Conservation (phyloP, 2,329 filamentous ascomycete genomes). For the Colletotrichum echinochloae region DNA sequence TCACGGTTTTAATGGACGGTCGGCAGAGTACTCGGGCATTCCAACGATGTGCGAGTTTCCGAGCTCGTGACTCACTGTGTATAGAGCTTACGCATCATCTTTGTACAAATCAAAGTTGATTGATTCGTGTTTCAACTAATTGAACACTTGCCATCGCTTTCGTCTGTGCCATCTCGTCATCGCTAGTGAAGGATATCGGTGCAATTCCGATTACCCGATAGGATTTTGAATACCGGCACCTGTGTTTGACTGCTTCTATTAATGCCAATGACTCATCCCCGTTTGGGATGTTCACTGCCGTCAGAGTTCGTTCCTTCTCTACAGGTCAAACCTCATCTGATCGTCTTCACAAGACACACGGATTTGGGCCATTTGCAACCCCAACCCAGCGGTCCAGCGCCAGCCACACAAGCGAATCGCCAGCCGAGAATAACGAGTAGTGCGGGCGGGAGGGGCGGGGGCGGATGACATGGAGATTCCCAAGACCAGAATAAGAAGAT, state of each 20-base stretch:
- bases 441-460: background rate
- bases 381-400: background rate
- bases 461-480: background rate
- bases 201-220: too few species aligned
- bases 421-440: background rate
- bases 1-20: slow-evolving; percentile 29
- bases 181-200: background rate
- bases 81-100: slow-evolving; percentile 28
- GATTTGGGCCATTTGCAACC: background rate
- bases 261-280: background rate
- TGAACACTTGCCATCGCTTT: background rate
- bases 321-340: slow-evolving; percentile 24
- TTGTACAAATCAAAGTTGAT: slow-evolving; percentile 33
- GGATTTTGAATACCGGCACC: too few species aligned
- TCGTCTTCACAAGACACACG: background rate
- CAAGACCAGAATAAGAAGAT: too few species aligned
- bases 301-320: background rate
- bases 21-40: slow-evolving; percentile 21
- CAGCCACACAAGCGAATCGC: background rate
- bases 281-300: slow-evolving; percentile 3
- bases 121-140: slow-evolving; percentile 18
- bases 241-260: background rate
- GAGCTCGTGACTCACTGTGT: slow-evolving; percentile 21
- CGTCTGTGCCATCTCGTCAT: background rate
- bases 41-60: background rate